phyloP scores from a whole-genome alignment of 768 basidiomycete genomes.

The Clathrus columnatus region DNA sequence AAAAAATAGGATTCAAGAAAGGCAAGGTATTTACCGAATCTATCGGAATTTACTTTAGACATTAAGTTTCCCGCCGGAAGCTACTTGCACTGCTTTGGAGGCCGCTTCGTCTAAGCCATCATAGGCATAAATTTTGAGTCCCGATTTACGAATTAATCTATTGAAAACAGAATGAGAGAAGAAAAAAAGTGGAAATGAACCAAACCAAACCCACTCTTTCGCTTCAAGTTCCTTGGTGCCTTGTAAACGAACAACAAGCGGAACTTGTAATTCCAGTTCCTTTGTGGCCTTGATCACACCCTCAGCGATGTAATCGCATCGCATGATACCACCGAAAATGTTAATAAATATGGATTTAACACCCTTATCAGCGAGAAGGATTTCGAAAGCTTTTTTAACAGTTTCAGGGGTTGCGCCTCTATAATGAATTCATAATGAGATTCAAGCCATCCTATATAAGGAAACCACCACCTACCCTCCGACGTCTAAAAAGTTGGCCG shows the following conservation, averaged over 20 bases:
- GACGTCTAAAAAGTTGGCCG: constrained; percentile 98
- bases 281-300: constrained; percentile 98
- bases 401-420: constrained; percentile 98
- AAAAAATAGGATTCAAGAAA: constrained; percentile 26
- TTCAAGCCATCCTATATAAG: constrained; percentile 1
- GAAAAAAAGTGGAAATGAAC: constrained; percentile 1
- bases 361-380: constrained; percentile 79
- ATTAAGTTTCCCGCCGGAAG: constrained; percentile 20
- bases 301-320: constrained; percentile 96
- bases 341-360: constrained; percentile 99
- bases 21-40: not conserved
- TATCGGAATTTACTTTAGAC: not conserved
- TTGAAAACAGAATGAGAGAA: constrained; percentile 7
- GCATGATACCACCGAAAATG: constrained; percentile 98
- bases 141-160: constrained; percentile 90
- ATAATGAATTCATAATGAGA: constrained; percentile 2
- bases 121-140: constrained; percentile 87
- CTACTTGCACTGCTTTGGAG: constrained; percentile 65
- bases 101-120: constrained; percentile 92
- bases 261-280: constrained; percentile 77
- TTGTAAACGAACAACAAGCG: constrained; percentile 89
- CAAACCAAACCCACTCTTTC: constrained; percentile 59
- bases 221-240: constrained; percentile 96
- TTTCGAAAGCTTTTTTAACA: constrained; percentile 98
- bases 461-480: constrained; percentile 57